phyloP scores from a whole-genome alignment of 1,284 basidiomycete species.

The Coriolopsis trogii region DNA sequence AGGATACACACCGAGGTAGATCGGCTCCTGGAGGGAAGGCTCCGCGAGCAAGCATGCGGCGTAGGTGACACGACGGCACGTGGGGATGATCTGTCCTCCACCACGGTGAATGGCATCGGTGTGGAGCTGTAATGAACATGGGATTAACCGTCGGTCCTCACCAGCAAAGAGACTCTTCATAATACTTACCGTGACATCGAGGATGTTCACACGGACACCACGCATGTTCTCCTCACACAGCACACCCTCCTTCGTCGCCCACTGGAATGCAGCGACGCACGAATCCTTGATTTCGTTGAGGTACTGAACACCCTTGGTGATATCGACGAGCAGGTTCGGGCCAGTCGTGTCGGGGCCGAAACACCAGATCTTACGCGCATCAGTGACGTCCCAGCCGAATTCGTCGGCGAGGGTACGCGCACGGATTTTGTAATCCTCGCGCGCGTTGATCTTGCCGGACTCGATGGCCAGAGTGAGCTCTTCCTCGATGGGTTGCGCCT shows the following conservation, averaged over 20 bases:
- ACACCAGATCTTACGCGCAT: constrained; percentile 99
- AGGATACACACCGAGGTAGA: constrained; percentile 78
- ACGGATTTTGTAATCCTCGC: constrained; percentile 98
- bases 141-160: constrained; percentile 4
- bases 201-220: constrained; percentile 94
- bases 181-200: constrained; percentile 87
- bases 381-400: constrained; percentile 98
- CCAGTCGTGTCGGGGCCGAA: constrained; percentile 99
- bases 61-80: constrained; percentile 95
- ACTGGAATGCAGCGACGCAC: constrained; percentile 98
- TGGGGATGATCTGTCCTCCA: constrained; percentile 98
- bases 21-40: constrained; percentile 94
- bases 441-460: constrained; percentile 81
- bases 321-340: constrained; percentile 96
- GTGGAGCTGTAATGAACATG: constrained; percentile 66
- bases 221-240: constrained; percentile 98
- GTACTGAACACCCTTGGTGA: constrained; percentile 99
- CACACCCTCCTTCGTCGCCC: constrained; percentile 99
- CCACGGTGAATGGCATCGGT: constrained; percentile 99
- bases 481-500: constrained; percentile 93
- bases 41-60: constrained; percentile 92
- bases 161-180: constrained; percentile 3
- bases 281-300: constrained; percentile 99
- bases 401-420: constrained; percentile 97
- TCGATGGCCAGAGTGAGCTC: constrained; percentile 96